Conservation (phyloP, 192 early-diverging fungal genomes). For the Linnemannia elongata region DNA sequence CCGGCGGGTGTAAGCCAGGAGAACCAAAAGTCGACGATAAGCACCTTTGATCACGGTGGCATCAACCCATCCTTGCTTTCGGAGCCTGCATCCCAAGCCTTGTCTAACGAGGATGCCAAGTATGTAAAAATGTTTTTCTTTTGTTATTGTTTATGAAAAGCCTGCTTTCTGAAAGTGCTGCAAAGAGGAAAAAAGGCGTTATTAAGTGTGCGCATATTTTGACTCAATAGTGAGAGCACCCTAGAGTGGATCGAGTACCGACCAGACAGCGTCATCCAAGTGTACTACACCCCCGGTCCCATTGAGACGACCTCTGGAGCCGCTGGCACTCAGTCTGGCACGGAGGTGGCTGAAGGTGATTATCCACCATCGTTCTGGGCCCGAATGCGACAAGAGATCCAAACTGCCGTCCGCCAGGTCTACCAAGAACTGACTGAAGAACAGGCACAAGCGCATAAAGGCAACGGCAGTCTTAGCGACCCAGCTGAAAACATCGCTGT, state of each 20-base stretch:
- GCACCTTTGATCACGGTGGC: neutral
- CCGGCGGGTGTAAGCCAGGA: neutral
- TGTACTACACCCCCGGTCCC: neutral
- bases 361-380: neutral
- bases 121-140: neutral
- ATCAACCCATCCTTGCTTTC: neutral
- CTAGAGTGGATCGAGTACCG: constrained; percentile 4
- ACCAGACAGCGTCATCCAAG: neutral
- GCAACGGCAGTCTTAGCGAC: neutral
- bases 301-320: neutral
- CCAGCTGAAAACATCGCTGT: neutral
- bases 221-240: neutral
- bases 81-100: neutral
- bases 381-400: constrained; percentile 1
- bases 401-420: neutral
- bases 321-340: neutral
- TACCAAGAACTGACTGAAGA: neutral
- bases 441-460: neutral
- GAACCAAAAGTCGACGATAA: neutral
- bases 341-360: neutral
- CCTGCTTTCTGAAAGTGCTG: too few relatives aligned
- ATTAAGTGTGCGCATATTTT: neutral
- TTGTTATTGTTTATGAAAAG: neutral
- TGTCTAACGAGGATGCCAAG: neutral
- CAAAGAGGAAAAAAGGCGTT: neutral